Evolutionary conservation across 2,329 filamentous ascomycete genomes (phyloP).

Genomic region (Xylaria sp.): DNA sequence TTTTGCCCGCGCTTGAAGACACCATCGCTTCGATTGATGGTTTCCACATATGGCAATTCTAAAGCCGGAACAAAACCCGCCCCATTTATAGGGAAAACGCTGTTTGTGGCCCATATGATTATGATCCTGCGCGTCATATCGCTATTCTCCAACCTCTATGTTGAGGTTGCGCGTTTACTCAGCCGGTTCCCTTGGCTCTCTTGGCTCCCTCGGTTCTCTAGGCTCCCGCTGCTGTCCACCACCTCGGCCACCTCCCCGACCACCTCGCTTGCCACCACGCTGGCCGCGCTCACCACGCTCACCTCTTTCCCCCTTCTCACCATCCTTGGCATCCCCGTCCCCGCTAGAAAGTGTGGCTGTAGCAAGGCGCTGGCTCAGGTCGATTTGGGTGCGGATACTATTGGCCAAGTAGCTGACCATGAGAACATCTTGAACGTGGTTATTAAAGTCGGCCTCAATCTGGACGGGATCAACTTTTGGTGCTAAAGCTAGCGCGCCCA

Average conservation of each 20-base stretch:
- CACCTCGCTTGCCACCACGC: conserved; percentile 62
- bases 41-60: conserved; percentile 23
- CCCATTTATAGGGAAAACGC: conserved; percentile 23
- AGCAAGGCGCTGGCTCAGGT: conserved; percentile 93
- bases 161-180: conserved; percentile 38
- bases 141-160: conserved; percentile 21
- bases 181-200: conserved; percentile 44
- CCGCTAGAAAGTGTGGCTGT: conserved; percentile 72
- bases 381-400: conserved; percentile 98
- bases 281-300: conserved; percentile 60
- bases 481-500: conserved; percentile 91
- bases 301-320: conserved; percentile 57
- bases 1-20: conserved; percentile 9
- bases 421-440: conserved; percentile 98
- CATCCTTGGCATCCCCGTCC: conserved; percentile 62
- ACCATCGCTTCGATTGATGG: conserved; percentile 3
- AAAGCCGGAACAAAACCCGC: conserved; percentile 20
- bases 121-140: conserved; percentile 13
- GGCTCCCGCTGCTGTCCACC: conserved; percentile 62
- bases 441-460: conserved; percentile 99
- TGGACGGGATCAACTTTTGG: conserved; percentile 92
- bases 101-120: conserved; percentile 21
- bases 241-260: conserved; percentile 62
- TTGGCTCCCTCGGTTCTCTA: conserved; percentile 54
- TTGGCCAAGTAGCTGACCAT: conserved; percentile 98